Base-by-base conservation (phyloP, 2,329 filamentous ascomycete genomes). In the Fusarium sp. region DNA sequence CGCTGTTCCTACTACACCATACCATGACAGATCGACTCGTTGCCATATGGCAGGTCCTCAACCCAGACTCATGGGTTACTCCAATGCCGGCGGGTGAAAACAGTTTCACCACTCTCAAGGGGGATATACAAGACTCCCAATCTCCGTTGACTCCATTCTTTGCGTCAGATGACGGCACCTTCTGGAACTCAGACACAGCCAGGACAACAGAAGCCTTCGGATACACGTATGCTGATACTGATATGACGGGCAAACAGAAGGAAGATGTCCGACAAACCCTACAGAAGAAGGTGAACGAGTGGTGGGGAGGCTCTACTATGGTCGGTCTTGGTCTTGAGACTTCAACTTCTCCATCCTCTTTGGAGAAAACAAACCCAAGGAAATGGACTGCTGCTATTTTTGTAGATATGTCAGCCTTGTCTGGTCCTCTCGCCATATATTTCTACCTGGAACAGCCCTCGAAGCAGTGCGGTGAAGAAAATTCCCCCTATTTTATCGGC, bases 1-100 rank as follows among this genome's bases (percentile, higher is more conserved):
- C 93, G 0, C 82, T 93, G 15, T 95, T 95, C 80, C 93, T 91
- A 81, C 81, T 95, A 12, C 92, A 95, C 75, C 93, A 95, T 75
- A 83, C 85, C 69, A 94, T 92, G 80, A 87, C 94, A 11, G 93
- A 97, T 76, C 88, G 93, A 5, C 80, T 93, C 32, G 89, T 94
- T 69, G 89, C 92, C 35, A 87, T 97, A 67, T 96, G 92, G 92
- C 92, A 96, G 81, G 84, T 86, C 2, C 80, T 96, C 17, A 87
- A 96, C 70, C 92, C 91, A 1, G 82, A 89, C 23, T 87, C 87
- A 32, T 95, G 90, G 82, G 87, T 94, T 8, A 81, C 85, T 26
- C 86, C 90, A 2, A 85, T 88, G 67, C 73, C 82, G 10, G 87
- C 85, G 55, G 81, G 80, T n/a, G 86, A 85, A 40, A 85, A 85